A percentile compares a stretch with the other conserved stretches of the same genome.
Conservation (phyloP, 768 basidiomycete species). For the Amanita polypyramis region DNA sequence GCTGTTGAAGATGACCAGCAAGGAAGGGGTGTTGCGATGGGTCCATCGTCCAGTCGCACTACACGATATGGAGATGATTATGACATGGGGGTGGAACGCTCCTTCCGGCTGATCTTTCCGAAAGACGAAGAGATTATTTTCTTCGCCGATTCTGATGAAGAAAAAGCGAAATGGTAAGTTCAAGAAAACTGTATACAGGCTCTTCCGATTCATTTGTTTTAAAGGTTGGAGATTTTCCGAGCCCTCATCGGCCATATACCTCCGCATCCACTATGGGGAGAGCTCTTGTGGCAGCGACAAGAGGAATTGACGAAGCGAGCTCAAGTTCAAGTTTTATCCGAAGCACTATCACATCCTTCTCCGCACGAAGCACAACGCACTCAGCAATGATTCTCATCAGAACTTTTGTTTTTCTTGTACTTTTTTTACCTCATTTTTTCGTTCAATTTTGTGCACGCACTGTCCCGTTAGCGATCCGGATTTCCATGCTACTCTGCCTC, state of each 20-base stretch:
- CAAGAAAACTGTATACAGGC: background rate
- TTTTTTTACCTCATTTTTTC: background rate
- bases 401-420: background rate
- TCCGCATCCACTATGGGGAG: slow-evolving; percentile 89
- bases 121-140: slow-evolving; percentile 75
- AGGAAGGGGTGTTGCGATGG: slow-evolving; percentile 32
- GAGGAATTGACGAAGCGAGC: slow-evolving; percentile 33
- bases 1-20: slow-evolving; percentile 71
- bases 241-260: slow-evolving; percentile 86
- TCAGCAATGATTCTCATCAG: background rate
- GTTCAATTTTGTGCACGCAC: slow-evolving; percentile 1
- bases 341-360: too few species aligned
- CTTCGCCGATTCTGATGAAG: slow-evolving; percentile 84
- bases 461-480: background rate
- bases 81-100: slow-evolving; percentile 65
- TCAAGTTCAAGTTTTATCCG: slow-evolving; percentile 7
- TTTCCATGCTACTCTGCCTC: background rate
- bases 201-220: slow-evolving; percentile 4
- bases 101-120: slow-evolving; percentile 77
- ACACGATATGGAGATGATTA: slow-evolving; percentile 42
- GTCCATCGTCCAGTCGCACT: slow-evolving; percentile 31
- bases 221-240: slow-evolving; percentile 76
- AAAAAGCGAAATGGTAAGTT: slow-evolving; percentile 77
- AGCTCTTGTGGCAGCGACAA: slow-evolving; percentile 80
- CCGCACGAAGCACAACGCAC: background rate